Evolutionary conservation across 257 asterid genomes (phyloP).

Genomic region (Lycium barbarum): DNA sequence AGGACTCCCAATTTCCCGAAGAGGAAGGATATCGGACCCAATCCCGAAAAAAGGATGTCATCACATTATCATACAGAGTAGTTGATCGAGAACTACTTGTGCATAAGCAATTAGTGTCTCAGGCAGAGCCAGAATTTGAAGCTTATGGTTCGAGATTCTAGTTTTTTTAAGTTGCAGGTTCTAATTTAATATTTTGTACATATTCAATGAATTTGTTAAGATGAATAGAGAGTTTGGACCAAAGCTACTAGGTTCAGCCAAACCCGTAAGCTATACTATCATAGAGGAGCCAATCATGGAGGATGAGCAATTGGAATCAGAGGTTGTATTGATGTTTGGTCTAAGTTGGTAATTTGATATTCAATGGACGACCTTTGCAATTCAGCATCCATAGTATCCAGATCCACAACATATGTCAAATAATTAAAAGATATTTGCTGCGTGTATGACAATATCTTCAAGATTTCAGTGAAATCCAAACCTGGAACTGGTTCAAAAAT

Average conservation of each 20-base stretch:
- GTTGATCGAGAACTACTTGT: slow-evolving; percentile 62
- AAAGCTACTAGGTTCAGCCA: too few species aligned
- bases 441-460: slow-evolving; percentile 62
- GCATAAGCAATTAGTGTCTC: slow-evolving; percentile 66
- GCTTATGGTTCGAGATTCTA: too few species aligned
- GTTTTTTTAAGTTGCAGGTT: too few species aligned
- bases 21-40: slow-evolving; percentile 81
- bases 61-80: slow-evolving; percentile 67
- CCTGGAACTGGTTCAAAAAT: background rate
- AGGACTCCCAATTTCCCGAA: slow-evolving; percentile 90
- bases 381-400: slow-evolving; percentile 92
- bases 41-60: slow-evolving; percentile 91
- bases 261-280: too few species aligned
- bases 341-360: slow-evolving; percentile 99
- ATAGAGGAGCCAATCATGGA: slow-evolving; percentile 71
- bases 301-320: slow-evolving; percentile 98
- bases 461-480: slow-evolving; percentile 46
- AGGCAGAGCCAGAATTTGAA: too few species aligned
- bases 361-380: slow-evolving; percentile 92
- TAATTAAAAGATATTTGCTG: slow-evolving; percentile 90
- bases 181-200: too few species aligned
- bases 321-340: slow-evolving; percentile 98
- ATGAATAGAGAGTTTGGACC: slow-evolving; percentile 57
- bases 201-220: slow-evolving; percentile 4
- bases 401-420: slow-evolving; percentile 90